A percentile compares a stretch with the other conserved stretches of the same genome.
These are phyloP conservation scores for Ustilago sp. DNA, from an alignment of 1,284 basidiomycete species.

Conservation along the genomic window DNA sequence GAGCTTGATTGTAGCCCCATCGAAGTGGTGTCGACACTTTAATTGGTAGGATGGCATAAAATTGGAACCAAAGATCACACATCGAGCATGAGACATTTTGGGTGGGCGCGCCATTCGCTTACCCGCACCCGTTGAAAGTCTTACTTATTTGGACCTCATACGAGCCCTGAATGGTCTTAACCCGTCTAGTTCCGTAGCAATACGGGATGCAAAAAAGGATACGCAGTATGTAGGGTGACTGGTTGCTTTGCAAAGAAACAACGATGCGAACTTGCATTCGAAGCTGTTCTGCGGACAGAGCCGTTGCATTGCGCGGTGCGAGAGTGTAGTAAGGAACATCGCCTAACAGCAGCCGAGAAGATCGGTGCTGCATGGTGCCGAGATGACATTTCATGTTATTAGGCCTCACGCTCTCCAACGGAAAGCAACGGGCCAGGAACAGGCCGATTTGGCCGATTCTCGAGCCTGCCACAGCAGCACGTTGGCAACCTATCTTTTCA, in stretches of 20 bases:
- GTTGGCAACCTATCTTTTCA: background rate
- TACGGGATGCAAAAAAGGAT: background rate
- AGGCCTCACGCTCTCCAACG: background rate
- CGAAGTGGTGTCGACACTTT: no score
- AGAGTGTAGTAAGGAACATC: background rate
- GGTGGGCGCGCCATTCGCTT: constrained; percentile 1
- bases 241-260: constrained; percentile 5
- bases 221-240: background rate
- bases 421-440: background rate
- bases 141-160: background rate
- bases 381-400: background rate
- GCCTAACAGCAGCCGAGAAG: background rate
- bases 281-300: background rate
- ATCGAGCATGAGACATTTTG: constrained; percentile 12
- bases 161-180: background rate
- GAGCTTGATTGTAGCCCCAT: no score
- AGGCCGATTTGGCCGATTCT: background rate
- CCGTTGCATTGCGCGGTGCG: background rate
- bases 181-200: background rate
- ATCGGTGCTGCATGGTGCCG: background rate
- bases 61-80: constrained; percentile 4
- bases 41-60: background rate
- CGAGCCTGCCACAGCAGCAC: background rate
- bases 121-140: background rate
- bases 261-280: background rate